These are phyloP conservation scores for Xylaria sp. DNA, from an alignment of 2,329 filamentous ascomycete species.

Conservation along the genomic window DNA sequence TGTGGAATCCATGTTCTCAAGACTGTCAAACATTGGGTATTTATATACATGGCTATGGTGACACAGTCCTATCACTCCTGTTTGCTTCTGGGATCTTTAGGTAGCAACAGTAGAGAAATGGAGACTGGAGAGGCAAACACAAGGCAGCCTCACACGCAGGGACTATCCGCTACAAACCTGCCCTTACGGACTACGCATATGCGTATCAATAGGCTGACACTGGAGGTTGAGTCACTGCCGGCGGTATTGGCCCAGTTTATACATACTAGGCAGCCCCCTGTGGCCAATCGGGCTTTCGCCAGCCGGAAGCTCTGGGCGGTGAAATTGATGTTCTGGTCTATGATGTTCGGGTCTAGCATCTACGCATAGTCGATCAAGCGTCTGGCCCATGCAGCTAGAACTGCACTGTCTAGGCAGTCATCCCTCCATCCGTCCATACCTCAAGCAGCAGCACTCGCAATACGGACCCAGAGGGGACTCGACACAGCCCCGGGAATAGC, in stretches of 20 bases:
- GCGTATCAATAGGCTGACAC: no score
- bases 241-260: background rate
- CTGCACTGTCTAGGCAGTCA: background rate
- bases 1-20: background rate
- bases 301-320: background rate
- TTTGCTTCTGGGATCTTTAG: background rate
- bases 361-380: background rate
- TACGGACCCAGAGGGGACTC: background rate
- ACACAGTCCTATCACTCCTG: background rate
- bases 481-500: no score
- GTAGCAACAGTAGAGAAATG: background rate
- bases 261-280: background rate
- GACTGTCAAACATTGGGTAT: background rate
- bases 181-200: background rate
- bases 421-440: background rate
- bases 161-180: background rate
- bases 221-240: slow-evolving; percentile 2
- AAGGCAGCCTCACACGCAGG: slow-evolving; percentile 11
- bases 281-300: background rate
- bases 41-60: slow-evolving; percentile 15
- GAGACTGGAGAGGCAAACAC: slow-evolving; percentile 17
- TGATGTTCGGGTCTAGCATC: background rate
- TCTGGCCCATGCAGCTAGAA: background rate
- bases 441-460: background rate
- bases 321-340: background rate